Conservation (phyloP, 1,139 yeast genomes). For the Magnusiomyces suaveolens region DNA sequence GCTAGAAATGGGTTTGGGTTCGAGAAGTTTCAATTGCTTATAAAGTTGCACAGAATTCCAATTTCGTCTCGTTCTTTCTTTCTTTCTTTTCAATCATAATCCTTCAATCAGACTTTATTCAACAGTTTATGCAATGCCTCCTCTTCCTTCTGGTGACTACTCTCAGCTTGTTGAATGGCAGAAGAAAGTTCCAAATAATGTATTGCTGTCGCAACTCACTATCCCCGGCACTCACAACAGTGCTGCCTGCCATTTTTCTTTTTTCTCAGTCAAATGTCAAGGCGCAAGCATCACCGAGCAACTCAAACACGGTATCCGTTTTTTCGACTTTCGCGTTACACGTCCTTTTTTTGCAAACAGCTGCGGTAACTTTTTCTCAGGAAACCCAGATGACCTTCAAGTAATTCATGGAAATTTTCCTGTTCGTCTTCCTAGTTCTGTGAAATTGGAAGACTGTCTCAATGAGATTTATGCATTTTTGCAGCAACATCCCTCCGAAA, state of each 20-base stretch:
- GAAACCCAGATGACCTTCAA: conserved; percentile 40
- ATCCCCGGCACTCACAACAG: conserved; percentile 72
- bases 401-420: conserved; percentile 74
- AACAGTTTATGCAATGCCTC: conserved; percentile 11
- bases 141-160: conserved; percentile 8
- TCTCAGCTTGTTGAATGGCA: conserved; percentile 40
- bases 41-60: neutral
- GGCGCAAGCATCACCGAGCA: conserved; percentile 52
- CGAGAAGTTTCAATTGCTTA: neutral
- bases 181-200: conserved; percentile 44
- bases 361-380: conserved; percentile 4
- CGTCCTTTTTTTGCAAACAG: conserved; percentile 38
- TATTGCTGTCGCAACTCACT: conserved; percentile 44
- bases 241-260: conserved; percentile 61
- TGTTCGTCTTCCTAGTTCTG: conserved; percentile 52
- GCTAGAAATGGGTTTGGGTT: neutral
- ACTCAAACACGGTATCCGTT: conserved; percentile 62
- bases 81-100: neutral
- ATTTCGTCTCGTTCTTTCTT: neutral
- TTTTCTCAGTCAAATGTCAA: conserved; percentile 76
- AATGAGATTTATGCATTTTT: conserved; percentile 54
- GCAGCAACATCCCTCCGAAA: conserved; percentile 44
- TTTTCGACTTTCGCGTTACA: conserved; percentile 60
- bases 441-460: conserved; percentile 40
- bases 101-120: neutral